Base-by-base conservation (phyloP, 495 filamentous ascomycete genomes). In the Podospora comata region DNA sequence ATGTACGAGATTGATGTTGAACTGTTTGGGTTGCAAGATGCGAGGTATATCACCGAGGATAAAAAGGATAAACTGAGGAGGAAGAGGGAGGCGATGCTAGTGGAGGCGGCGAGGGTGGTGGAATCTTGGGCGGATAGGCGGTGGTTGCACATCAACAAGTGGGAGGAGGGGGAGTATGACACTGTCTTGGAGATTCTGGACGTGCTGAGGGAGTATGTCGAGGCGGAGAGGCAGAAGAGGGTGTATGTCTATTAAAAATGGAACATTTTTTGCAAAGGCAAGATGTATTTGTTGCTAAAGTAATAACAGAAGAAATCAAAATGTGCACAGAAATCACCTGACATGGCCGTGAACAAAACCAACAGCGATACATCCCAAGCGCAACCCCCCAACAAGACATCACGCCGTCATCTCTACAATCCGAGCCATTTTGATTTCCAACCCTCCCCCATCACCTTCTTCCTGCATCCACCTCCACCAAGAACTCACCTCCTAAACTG, bases 1-100 rank as follows among this genome's bases (percentile, higher is more conserved):
- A 58, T 58, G 55, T 58, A 58, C 23, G 55, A 58, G 55, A 58
- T 58, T 26, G 55, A 58, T 13, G 55, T 58, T 9, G 55, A 58
- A 13, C 23, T 58, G 11, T 58, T 58, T 11, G 55, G 55, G 4
- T 58, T 58, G 55, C 55, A 58, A 58, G 23, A 58, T n/a, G 55
- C 55, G 13, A 7, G n/a, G 55, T 58, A 58, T 23, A 18, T 58
- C 20, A 26, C n/a, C 16, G 16, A 19, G n/a, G 55, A 58, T 15
- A 19, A 26, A 13, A 19, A 26, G 55, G 55, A 58, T 2, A 58
- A 58, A 11, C n/a, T 58, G n/a, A 58, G n/a, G 18, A 19, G 23
- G 23, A 58, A 58, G 23, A 58, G 55, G n/a, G 55, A 58, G 55
- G 23, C 55, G 19, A 58, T 58, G n/a, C 55, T 58, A 4, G 55